Conservation (phyloP, 169 alveolate species). For the Neospora caninum region DNA sequence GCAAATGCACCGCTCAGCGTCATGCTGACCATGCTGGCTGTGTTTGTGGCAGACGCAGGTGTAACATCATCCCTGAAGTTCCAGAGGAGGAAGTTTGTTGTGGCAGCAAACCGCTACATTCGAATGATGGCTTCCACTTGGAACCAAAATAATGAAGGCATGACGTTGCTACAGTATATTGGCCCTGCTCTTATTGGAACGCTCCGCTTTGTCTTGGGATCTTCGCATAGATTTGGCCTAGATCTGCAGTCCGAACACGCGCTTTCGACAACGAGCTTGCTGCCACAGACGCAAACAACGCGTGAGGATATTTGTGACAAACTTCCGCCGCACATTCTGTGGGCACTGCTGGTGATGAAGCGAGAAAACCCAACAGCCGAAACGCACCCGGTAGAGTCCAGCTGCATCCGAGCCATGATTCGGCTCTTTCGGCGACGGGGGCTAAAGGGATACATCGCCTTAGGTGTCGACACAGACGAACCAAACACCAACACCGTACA, state of each 20-base stretch:
- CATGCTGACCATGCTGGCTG: not conserved
- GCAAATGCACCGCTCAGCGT: not conserved
- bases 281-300: not conserved
- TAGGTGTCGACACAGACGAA: not conserved
- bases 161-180: not conserved
- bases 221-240: constrained; percentile 14
- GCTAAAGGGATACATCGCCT: not conserved
- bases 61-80: not conserved
- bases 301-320: not conserved
- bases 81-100: not conserved
- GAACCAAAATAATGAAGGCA: not conserved
- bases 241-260: not conserved
- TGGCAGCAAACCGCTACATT: not conserved
- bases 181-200: not conserved
- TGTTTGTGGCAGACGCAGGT: not conserved
- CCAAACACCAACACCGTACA: constrained; percentile 22
- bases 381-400: not conserved
- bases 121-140: not conserved
- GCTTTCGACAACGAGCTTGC: not conserved
- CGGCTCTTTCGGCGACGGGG: not conserved
- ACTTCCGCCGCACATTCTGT: not conserved
- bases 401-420: not conserved
- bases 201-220: not conserved
- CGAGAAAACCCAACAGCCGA: not conserved
- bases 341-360: constrained; percentile 4